A percentile compares a stretch with the other conserved stretches of the same genome.
phyloP scores from a whole-genome alignment of 176 grass and related monocot species.

The Pontederia crassipes region DNA sequence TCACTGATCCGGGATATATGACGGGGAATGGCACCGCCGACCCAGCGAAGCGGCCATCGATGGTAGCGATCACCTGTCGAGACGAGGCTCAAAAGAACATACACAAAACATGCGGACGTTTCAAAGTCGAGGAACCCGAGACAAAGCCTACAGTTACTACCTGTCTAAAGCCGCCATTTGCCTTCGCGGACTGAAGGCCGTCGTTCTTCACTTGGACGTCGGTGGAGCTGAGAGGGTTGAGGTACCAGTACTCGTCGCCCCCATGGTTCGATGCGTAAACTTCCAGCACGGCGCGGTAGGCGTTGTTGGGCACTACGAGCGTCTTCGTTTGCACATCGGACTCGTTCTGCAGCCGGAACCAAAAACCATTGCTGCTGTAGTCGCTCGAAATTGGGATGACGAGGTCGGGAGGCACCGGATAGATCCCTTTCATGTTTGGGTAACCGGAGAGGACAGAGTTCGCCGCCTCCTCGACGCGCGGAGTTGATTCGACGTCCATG shows the following conservation, averaged over 20 bases:
- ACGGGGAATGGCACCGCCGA: constrained; percentile 82
- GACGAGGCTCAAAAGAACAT: constrained; percentile 17
- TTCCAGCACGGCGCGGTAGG: constrained; percentile 68
- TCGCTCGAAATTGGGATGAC: constrained; percentile 58
- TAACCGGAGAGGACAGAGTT: neutral
- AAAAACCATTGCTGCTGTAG: constrained; percentile 35
- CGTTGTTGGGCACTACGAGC: constrained; percentile 43
- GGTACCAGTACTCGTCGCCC: constrained; percentile 97
- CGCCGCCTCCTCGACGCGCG: neutral
- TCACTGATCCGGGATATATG: constrained; percentile 78
- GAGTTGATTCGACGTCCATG: neutral
- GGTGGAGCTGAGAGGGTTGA: constrained; percentile 47
- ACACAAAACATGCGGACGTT: no score
- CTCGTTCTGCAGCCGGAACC: constrained; percentile 72
- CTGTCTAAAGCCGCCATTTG: constrained; percentile 31
- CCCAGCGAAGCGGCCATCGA: constrained; percentile 51
- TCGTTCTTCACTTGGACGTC: constrained; percentile 62
- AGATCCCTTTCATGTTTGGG: constrained; percentile 1
- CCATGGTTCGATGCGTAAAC: constrained; percentile 68
- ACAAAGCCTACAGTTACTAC: no score
- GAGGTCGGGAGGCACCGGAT: constrained; percentile 46
- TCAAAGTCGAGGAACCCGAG: no score
- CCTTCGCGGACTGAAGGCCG: constrained; percentile 54
- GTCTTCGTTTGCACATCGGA: constrained; percentile 30
- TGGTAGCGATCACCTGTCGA: constrained; percentile 57